Evolutionary conservation across 1,284 basidiomycete species (phyloP).

Genomic region (Pascua guehoae): DNA sequence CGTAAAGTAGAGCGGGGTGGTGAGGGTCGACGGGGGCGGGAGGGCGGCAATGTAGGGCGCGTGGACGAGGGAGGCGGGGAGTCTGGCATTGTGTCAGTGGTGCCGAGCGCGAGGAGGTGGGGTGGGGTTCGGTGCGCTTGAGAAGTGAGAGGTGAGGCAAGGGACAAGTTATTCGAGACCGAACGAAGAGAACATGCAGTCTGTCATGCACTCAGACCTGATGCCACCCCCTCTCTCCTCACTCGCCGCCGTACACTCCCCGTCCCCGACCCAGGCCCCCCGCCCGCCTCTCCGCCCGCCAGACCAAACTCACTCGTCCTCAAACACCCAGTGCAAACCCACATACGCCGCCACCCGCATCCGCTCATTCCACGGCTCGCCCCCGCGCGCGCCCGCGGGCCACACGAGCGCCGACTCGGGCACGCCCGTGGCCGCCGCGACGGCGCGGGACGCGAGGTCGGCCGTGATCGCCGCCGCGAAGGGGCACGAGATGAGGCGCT

Average conservation of each 20-base stretch:
- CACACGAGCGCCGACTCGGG: slow-evolving; percentile 23
- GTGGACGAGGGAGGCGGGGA: slow-evolving; percentile 47
- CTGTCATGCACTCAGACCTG: too few relatives aligned
- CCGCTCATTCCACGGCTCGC: slow-evolving; percentile 60
- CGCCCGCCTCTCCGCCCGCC: too few relatives aligned
- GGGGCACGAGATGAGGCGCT: slow-evolving; percentile 67
- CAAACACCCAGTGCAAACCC: slow-evolving; percentile 63
- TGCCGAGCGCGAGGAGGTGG: too few relatives aligned
- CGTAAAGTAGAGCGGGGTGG: slow-evolving; percentile 74
- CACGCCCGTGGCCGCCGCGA: slow-evolving; percentile 46
- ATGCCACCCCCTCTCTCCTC: too few relatives aligned
- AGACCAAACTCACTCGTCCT: slow-evolving; percentile 24
- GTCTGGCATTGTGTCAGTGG: slow-evolving; percentile 5
- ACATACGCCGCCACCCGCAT: slow-evolving; percentile 71
- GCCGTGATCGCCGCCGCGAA: slow-evolving; percentile 69
- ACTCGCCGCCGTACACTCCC: background rate
- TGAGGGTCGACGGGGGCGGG: slow-evolving; percentile 58
- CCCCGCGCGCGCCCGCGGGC: slow-evolving; percentile 23
- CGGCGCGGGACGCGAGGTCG: slow-evolving; percentile 52
- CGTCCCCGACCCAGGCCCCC: slow-evolving; percentile 29
- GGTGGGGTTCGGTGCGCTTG: too few relatives aligned
- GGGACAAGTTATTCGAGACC: too few relatives aligned
- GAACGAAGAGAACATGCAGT: too few relatives aligned
- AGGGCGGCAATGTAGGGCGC: slow-evolving; percentile 64
- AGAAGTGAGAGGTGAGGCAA: too few relatives aligned